Evolutionary conservation across 106 monocot species (phyloP), one percentile per base, ranked within the genome.

Genomic region (Vanilla planifolia): DNA sequence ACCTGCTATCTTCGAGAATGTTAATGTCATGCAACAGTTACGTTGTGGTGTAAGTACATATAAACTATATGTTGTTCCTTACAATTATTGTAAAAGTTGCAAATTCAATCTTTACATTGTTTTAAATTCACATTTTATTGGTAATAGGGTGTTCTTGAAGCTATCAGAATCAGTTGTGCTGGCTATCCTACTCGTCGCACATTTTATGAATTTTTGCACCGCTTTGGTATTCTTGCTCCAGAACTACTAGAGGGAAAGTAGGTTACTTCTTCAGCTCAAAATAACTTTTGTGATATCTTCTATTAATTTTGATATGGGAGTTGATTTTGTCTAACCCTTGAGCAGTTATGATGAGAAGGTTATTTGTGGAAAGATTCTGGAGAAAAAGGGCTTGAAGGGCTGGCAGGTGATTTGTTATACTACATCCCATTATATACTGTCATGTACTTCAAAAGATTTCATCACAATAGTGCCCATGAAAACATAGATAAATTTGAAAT

Each of bases 141-240:
- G 55, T 16, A 34, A 60, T 75, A 98, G 98, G 98, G 98, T 64
- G 98, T 98, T 61, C 82, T 98, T 65, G 98, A 98, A 68, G 98
- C 98, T 46, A 92, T 98, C 61, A 79, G 98, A 73, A 98, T 98
- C 29, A 98, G 98, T 24, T 98, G 98, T 80, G 98, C 98, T 55
- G 98, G 98, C 61, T 98, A 92, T 84, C 98, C 98, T 17, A 98
- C 98, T 29, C 80, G 98, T 17, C 78, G 92, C 30, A 77, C 85
- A 29, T 98, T 98, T 66, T 98, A 88, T 80, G 98, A 98, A 52
- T 98, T 98, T 77, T 67, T 98, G n/a, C 75, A 82, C 22, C 84
- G 98, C 43, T 98, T 98, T 80, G 79, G 77, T 19, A 44, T 98
- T 59, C 85, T 98, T 73, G 84, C 88, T 66, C 79, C 81, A 25